phyloP scores from a whole-genome alignment of 371 early-diverging fungal species.

The Lichtheimia ramosa region DNA sequence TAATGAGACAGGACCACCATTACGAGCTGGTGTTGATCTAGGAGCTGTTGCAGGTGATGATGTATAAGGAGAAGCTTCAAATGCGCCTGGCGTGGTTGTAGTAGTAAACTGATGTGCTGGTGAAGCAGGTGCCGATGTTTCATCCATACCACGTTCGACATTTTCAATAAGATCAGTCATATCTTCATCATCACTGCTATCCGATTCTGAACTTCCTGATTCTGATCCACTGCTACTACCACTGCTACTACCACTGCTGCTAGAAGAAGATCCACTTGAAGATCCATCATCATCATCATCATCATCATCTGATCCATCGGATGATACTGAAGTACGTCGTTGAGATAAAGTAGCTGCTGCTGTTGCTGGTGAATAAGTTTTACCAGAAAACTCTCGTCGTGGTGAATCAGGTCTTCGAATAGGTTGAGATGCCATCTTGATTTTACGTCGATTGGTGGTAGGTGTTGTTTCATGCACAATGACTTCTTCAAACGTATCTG shows the following conservation, averaged over 20 bases:
- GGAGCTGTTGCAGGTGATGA: conserved; percentile 1
- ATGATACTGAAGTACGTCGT: not conserved
- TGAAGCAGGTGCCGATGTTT: conserved; percentile 2
- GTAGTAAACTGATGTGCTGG: conserved; percentile 1
- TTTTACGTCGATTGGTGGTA: conserved; percentile 4
- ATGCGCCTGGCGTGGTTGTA: not conserved
- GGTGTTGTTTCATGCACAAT: not conserved
- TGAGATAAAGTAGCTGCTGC: not conserved
- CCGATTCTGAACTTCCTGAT: not conserved
- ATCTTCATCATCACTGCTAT: conserved; percentile 16
- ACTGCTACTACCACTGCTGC: conserved; percentile 8
- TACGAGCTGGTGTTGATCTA: conserved; percentile 1
- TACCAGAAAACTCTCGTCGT: not conserved
- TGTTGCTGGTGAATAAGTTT: not conserved
- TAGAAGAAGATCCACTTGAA: conserved; percentile 12
- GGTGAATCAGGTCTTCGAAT: conserved; percentile 13
- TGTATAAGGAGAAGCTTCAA: not conserved
- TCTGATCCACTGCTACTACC: conserved; percentile 13
- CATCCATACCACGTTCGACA: conserved; percentile 13
- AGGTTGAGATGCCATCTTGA: conserved; percentile 19
- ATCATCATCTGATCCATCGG: not conserved
- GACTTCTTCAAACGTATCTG: conserved; percentile 11
- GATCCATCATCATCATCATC: conserved; percentile 7
- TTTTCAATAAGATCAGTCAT: conserved; percentile 13
- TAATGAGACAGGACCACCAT: conserved; percentile 11